phyloP scores from a whole-genome alignment of 1,284 basidiomycete species.

The Moniliophthora roreri region DNA sequence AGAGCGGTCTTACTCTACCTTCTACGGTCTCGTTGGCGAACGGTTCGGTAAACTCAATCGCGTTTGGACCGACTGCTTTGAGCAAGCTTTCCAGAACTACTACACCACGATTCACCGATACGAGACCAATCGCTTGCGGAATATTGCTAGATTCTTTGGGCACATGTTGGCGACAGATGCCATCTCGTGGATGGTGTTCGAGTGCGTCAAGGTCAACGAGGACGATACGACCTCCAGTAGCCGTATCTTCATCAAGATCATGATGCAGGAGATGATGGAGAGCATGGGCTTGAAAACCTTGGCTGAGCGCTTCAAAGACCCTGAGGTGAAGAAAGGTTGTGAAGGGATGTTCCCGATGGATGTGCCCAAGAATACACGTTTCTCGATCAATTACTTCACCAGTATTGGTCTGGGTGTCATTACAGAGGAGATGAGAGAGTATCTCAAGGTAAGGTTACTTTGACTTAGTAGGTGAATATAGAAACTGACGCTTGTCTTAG shows the following conservation, averaged over 20 bases:
- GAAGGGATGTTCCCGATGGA: slow-evolving; percentile 93
- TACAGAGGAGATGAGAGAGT: slow-evolving; percentile 97
- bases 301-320: slow-evolving; percentile 85
- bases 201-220: slow-evolving; percentile 91
- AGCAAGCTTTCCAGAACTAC: slow-evolving; percentile 87
- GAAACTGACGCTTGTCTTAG: slow-evolving; percentile 36
- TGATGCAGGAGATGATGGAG: slow-evolving; percentile 94
- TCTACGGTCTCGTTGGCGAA: slow-evolving; percentile 96
- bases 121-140: slow-evolving; percentile 96
- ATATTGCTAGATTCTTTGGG: slow-evolving; percentile 96
- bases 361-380: slow-evolving; percentile 95
- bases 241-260: slow-evolving; percentile 97
- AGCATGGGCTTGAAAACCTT: slow-evolving; percentile 86
- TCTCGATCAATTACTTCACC: slow-evolving; percentile 98
- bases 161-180: slow-evolving; percentile 85
- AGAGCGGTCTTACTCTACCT: slow-evolving; percentile 94
- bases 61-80: slow-evolving; percentile 89
- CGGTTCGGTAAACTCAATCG: slow-evolving; percentile 96
- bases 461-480: not conserved
- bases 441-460: slow-evolving; percentile 69
- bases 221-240: slow-evolving; percentile 96
- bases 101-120: slow-evolving; percentile 98
- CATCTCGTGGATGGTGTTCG: slow-evolving; percentile 87
- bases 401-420: slow-evolving; percentile 88
- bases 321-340: slow-evolving; percentile 76